Percentiles rank a stretch among this genome's conserved stretches.
phyloP scores from a whole-genome alignment of 2,329 filamentous ascomycete species.

The Calonectria naviculata region DNA sequence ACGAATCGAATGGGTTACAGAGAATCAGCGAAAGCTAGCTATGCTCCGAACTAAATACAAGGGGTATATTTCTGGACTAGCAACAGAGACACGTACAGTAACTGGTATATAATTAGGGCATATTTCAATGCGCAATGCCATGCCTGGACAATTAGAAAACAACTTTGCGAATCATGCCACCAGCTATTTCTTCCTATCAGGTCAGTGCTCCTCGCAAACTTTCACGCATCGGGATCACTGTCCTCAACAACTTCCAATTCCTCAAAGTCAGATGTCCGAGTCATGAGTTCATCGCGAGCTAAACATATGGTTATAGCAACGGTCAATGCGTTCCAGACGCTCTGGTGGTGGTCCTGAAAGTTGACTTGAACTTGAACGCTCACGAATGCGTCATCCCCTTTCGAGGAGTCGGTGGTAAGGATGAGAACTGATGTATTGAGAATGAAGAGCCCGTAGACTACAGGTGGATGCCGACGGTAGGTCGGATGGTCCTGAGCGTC shows the following conservation, averaged over 20 bases:
- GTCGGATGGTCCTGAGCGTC: constrained; percentile 18
- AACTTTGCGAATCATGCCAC: not conserved
- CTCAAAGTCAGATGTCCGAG: constrained; percentile 49
- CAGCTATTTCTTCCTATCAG: not conserved
- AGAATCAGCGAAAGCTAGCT: not conserved
- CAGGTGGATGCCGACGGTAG: constrained; percentile 49
- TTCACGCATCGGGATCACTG: constrained; percentile 52
- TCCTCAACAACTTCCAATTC: constrained; percentile 41
- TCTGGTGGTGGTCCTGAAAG: constrained; percentile 52
- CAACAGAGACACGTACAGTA: not conserved
- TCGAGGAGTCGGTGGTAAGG: constrained; percentile 52
- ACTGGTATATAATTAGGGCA: not conserved
- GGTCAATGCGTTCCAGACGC: constrained; percentile 58
- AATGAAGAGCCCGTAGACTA: constrained; percentile 57
- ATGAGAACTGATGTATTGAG: constrained; percentile 52
- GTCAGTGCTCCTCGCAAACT: not conserved
- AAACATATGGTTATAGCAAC: constrained; percentile 52
- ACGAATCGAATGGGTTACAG: too few relatives aligned
- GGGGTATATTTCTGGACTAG: not conserved
- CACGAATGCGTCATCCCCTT: constrained; percentile 48
- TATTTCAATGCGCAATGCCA: not conserved
- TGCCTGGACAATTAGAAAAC: not conserved
- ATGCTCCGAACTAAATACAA: not conserved
- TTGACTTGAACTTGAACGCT: constrained; percentile 56
- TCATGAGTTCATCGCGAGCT: constrained; percentile 53